Conservation (phyloP, 441 rosid species). For the Erysimum cheiri region DNA sequence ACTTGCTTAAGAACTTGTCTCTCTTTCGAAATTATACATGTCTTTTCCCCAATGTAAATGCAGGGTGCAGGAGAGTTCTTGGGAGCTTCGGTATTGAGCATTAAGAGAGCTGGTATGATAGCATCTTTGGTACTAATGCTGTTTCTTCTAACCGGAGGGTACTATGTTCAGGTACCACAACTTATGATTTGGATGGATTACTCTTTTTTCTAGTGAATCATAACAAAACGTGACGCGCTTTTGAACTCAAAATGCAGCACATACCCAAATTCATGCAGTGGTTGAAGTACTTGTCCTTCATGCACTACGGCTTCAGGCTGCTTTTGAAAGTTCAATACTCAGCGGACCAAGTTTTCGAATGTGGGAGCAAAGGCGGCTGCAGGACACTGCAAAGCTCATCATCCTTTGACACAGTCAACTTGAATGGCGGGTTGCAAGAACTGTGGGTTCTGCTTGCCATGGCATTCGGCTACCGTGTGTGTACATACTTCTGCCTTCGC, state of each 20-base stretch:
- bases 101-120: constrained; percentile 90
- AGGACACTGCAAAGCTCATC: constrained; percentile 78
- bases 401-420: constrained; percentile 76
- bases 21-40: constrained; percentile 7
- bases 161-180: constrained; percentile 82
- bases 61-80: constrained; percentile 94
- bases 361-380: constrained; percentile 77
- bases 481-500: constrained; percentile 78
- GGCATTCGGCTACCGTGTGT: constrained; percentile 73
- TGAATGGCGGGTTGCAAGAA: constrained; percentile 84
- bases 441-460: constrained; percentile 85
- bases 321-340: constrained; percentile 84
- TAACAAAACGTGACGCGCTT: constrained; percentile 6
- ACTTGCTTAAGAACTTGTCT: constrained; percentile 13
- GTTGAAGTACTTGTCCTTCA: constrained; percentile 88
- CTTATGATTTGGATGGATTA: constrained; percentile 6
- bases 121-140: constrained; percentile 90
- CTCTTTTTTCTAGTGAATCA: constrained; percentile 5
- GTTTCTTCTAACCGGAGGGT: constrained; percentile 96
- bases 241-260: constrained; percentile 62
- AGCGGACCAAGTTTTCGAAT: constrained; percentile 70
- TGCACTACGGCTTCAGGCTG: constrained; percentile 91
- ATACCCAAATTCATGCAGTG: constrained; percentile 87
- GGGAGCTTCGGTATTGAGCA: constrained; percentile 88
- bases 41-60: constrained; percentile 12